Evolutionary conservation across 2,329 filamentous ascomycete genomes (phyloP).

Genomic region (Fusarium sp.): DNA sequence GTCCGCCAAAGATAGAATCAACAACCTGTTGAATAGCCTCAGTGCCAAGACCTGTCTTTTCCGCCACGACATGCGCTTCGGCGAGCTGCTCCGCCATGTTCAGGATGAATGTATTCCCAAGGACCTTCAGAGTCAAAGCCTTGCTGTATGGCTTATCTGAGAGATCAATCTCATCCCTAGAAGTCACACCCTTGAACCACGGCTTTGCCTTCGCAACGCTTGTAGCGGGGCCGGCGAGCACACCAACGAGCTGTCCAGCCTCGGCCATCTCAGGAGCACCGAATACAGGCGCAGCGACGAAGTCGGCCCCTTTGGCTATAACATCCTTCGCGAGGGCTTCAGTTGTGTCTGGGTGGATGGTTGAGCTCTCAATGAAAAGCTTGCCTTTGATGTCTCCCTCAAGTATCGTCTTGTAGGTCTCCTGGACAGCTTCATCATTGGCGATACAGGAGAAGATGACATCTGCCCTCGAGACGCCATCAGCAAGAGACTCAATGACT

Average conservation of each 20-base stretch:
- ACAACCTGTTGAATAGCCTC: slow-evolving; percentile 79
- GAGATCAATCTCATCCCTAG: slow-evolving; percentile 77
- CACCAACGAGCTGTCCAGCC: slow-evolving; percentile 76
- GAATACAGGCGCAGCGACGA: slow-evolving; percentile 80
- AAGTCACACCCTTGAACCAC: slow-evolving; percentile 80
- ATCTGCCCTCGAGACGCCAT: slow-evolving; percentile 76
- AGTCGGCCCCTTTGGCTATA: slow-evolving; percentile 72
- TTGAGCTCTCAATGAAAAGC: slow-evolving; percentile 88
- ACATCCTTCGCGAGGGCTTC: slow-evolving; percentile 72
- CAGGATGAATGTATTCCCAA: slow-evolving; percentile 89
- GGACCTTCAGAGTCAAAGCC: slow-evolving; percentile 80
- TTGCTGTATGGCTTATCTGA: slow-evolving; percentile 75
- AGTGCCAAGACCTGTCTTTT: slow-evolving; percentile 82
- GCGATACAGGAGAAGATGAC: slow-evolving; percentile 87
- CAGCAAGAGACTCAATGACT: slow-evolving; percentile 73
- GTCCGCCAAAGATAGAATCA: slow-evolving; percentile 79
- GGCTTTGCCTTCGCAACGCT: slow-evolving; percentile 75
- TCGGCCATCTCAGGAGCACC: slow-evolving; percentile 79
- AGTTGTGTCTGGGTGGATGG: slow-evolving; percentile 86
- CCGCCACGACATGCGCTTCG: slow-evolving; percentile 82
- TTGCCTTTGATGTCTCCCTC: slow-evolving; percentile 72
- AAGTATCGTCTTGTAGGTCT: slow-evolving; percentile 70
- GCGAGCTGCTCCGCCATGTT: slow-evolving; percentile 85
- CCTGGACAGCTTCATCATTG: slow-evolving; percentile 79
- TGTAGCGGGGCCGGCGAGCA: slow-evolving; percentile 74